Conservation (phyloP, 257 asterid species). For the Petrea volubilis region DNA sequence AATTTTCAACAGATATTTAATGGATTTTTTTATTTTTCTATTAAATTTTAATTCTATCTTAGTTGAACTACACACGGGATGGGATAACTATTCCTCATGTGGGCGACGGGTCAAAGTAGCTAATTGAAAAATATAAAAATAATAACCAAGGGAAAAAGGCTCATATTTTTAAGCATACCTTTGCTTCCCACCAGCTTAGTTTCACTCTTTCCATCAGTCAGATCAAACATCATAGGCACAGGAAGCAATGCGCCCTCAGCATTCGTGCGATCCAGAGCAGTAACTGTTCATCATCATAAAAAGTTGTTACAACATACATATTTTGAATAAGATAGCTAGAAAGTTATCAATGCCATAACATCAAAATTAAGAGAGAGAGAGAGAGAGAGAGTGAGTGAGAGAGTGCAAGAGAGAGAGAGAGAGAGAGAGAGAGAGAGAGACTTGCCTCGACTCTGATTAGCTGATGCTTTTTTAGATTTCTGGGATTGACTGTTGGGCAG, state of each 20-base stretch:
- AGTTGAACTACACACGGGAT: no score
- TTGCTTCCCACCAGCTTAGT: slow-evolving; percentile 34
- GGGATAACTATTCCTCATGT: neutral
- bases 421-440: neutral
- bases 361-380: slow-evolving; percentile 1
- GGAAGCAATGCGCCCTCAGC: slow-evolving; percentile 81
- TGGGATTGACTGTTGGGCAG: slow-evolving; percentile 56
- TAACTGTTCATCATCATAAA: slow-evolving; percentile 53
- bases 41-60: no score
- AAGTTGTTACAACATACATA: slow-evolving; percentile 11
- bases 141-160: neutral
- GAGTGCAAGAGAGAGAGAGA: neutral
- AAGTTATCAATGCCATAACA: neutral
- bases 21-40: no score
- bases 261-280: slow-evolving; percentile 84
- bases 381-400: no score
- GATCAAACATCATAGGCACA: slow-evolving; percentile 59
- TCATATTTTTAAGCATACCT: slow-evolving; percentile 50
- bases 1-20: no score
- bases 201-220: slow-evolving; percentile 37
- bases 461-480: slow-evolving; percentile 53
- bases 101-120: neutral
- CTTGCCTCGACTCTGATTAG: slow-evolving; percentile 54
- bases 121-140: neutral
- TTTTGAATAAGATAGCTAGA: neutral